Evolutionary conservation across 2,329 filamentous ascomycete genomes (phyloP).

Genomic region (Hypoxylon sp.): DNA sequence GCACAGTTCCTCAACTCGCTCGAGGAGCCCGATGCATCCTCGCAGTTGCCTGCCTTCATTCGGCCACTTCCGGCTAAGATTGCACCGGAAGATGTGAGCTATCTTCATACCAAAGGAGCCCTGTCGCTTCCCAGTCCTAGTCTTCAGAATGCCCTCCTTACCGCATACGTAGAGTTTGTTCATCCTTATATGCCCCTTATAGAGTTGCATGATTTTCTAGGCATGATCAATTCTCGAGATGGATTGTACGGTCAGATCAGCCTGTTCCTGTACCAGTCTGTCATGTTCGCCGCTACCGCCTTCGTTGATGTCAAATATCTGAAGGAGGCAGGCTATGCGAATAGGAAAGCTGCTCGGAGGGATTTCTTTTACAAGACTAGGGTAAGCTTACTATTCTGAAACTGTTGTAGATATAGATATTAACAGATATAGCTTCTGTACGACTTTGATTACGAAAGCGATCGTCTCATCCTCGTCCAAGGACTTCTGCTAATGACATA

Average conservation of each 20-base stretch:
- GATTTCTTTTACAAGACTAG: slow-evolving; percentile 91
- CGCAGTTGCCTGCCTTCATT: slow-evolving; percentile 77
- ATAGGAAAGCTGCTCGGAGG: slow-evolving; percentile 85
- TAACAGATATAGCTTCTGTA: slow-evolving; percentile 77
- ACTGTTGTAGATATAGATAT: slow-evolving; percentile 5
- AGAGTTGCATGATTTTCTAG: slow-evolving; percentile 74
- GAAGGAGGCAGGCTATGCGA: slow-evolving; percentile 81
- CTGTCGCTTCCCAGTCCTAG: slow-evolving; percentile 78
- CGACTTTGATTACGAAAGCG: slow-evolving; percentile 94
- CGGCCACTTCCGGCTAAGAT: slow-evolving; percentile 84
- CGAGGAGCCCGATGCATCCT: slow-evolving; percentile 63
- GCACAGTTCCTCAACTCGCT: slow-evolving; percentile 64
- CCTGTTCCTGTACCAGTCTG: slow-evolving; percentile 89
- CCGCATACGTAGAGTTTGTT: slow-evolving; percentile 88
- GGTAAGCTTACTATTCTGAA: slow-evolving; percentile 65
- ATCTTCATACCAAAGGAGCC: slow-evolving; percentile 87
- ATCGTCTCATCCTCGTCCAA: slow-evolving; percentile 90
- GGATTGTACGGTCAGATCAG: slow-evolving; percentile 81
- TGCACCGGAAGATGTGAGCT: slow-evolving; percentile 84
- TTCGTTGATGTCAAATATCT: slow-evolving; percentile 87
- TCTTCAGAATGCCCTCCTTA: slow-evolving; percentile 85
- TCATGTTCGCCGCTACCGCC: slow-evolving; percentile 93
- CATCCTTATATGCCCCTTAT: slow-evolving; percentile 95
- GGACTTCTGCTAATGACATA: slow-evolving; percentile 93
- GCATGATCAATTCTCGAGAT: slow-evolving; percentile 75